Conservation (phyloP, 495 filamentous ascomycete species). For the Penicillium atrosanguineum region DNA sequence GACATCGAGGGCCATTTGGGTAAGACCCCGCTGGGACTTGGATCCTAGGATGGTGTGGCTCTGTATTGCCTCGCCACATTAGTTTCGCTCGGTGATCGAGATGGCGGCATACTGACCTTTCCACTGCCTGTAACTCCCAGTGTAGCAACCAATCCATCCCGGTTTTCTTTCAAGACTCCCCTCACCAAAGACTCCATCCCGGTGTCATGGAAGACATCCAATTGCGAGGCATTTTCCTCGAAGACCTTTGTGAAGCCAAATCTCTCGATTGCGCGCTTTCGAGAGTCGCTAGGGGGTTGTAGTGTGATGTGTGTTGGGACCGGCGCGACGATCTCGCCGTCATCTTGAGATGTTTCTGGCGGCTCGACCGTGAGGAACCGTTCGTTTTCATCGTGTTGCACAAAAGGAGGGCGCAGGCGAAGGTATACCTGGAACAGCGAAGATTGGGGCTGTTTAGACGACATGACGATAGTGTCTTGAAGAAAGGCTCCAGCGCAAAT, state of each 20-base stretch:
- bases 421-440: constrained; percentile 91
- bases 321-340: constrained; percentile 33
- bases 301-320: constrained; percentile 80
- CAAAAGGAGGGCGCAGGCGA: constrained; percentile 72
- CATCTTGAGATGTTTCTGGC: constrained; percentile 32
- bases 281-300: constrained; percentile 72
- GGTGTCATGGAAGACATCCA: constrained; percentile 84
- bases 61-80: constrained; percentile 44
- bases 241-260: constrained; percentile 95
- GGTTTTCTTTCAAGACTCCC: constrained; percentile 73
- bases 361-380: constrained; percentile 78
- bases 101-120: constrained; percentile 59
- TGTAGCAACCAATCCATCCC: constrained; percentile 88
- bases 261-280: constrained; percentile 84
- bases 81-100: constrained; percentile 8
- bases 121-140: constrained; percentile 93
- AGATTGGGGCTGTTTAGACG: constrained; percentile 46
- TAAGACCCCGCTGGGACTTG: constrained; percentile 79
- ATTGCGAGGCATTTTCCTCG: constrained; percentile 76
- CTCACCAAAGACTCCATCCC: constrained; percentile 73
- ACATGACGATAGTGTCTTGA: constrained; percentile 13
- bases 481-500: constrained; percentile 3
- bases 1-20: constrained; percentile 86
- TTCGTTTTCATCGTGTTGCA: constrained; percentile 46
- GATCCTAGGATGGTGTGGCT: constrained; percentile 96